Base-by-base conservation (phyloP, 1,139 yeast genomes). In the Geotrichum klebahnii region DNA sequence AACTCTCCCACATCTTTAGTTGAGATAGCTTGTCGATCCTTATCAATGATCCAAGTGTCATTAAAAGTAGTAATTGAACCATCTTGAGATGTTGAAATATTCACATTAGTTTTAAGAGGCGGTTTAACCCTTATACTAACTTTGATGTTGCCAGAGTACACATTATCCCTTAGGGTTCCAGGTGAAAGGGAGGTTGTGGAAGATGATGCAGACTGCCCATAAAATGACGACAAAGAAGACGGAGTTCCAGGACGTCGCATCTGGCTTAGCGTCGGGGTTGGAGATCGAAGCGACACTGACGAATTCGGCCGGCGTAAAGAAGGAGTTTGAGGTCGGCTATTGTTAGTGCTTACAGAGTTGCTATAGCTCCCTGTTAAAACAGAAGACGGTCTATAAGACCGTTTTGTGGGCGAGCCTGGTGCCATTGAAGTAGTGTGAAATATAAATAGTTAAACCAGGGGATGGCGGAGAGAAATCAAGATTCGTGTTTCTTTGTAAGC, bases 1-100 rank as follows among this genome's bases (percentile, higher is more conserved):
- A 84, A 88, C 28, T 78, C 65, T 17, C 72, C 72, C 12, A 65
- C 63, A 19, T 66, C 66, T 9, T 59, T 58, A 41, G 64, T 60
- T 28, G 59, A 52, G 12, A 68, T 59, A 16, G 56, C 38, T 23
- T 57, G 57, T 5, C 57, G 45, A 5, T 42, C 48, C 0, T 59
- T 24, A 46, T 62, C 63, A 3, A 65, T 55, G 8, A 53, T 53
- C 69, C 69, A 59, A 28, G 51, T 26, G 6, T 52, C 53, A 20
- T 53, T 41, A 33, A 50, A 53, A 10, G 46, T 23, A 24, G 52
- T 46, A 8, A 44, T 17, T n/a, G 44, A 42, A 14, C 47, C 47
- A 35, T 34, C 47, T 14, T 40, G 37, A 12, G 44, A 41, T 5
- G 29, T 31, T 12, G 44, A 17, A n/a, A 32, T 40, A 26, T 38